Evolutionary conservation across 164 flowering plant genomes (phyloP), one percentile per base, ranked within the genome.

Genomic region (Annona cherimola): DNA sequence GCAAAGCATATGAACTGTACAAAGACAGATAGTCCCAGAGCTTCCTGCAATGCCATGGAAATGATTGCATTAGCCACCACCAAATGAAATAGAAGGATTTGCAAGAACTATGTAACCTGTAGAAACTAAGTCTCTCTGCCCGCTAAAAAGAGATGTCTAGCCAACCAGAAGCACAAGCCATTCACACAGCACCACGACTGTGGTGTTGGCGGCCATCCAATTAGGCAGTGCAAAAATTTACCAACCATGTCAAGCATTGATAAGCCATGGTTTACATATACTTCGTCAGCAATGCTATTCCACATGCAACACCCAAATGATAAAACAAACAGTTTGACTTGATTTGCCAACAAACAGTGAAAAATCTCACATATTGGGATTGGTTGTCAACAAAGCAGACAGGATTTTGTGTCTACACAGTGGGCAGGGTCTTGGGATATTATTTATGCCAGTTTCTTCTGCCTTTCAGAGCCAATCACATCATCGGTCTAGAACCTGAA

Each of bases 1-100:
- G 69, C 68, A 41, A 63, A 72, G 45, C 62, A 45, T n/a, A 72
- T 54, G n/a, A 64, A 72, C 42, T 72, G 74, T n/a, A 4, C 39
- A 18, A 16, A 72, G n/a, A 72, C n/a, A 42, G 74, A 72, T 26
- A 65, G 68, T 26, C 68, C 69, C 8, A 42, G 35, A 4, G 54
- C 54, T 65, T 72, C 74, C 74, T 72, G 74, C 35, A 46, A 63
- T 2, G 39, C 39, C 35, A 35, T 41, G 61, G 6, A 41, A 40
- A 7, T 39, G 42, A 16, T 8, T 63, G 66, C 14, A 63, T 63
- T 43, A 63, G 42, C 42, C 3, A 39, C 16, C 43, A 39, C 12
- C 55, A 50, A 16, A 11, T 9, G 57, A 46, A 6, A n/a, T 11
- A 63, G 4, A 63, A 63, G 12, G 1, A 20, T 57, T 16, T 2